A percentile compares a stretch with the other conserved stretches of the same genome.
Conservation (phyloP, 257 asterid genomes). For the Apocynum venetum region DNA sequence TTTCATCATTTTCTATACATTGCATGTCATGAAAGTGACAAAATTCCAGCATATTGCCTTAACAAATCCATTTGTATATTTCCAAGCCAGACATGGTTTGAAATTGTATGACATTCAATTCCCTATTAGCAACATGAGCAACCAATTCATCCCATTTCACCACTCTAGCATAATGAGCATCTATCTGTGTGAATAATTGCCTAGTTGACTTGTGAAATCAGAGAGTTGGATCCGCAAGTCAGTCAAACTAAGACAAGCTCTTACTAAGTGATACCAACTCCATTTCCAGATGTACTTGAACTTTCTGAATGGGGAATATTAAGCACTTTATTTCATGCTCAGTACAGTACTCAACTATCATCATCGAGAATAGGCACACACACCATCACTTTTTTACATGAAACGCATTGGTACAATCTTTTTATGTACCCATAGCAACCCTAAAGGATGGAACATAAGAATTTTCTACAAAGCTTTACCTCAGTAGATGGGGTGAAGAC, state of each 20-base stretch:
- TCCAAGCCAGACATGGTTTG: background rate
- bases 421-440: background rate
- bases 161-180: background rate
- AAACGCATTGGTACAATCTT: background rate
- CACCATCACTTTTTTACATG: background rate
- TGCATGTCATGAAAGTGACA: background rate
- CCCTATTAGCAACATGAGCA: background rate
- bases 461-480: constrained; percentile 34
- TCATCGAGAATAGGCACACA: background rate
- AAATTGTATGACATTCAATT: background rate
- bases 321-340: background rate
- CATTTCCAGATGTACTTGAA: background rate
- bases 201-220: background rate
- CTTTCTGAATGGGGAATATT: background rate
- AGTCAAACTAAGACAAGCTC: background rate
- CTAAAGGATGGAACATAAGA: constrained; percentile 8
- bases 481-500: constrained; percentile 45
- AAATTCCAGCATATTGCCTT: background rate
- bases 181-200: background rate
- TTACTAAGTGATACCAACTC: background rate
- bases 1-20: background rate
- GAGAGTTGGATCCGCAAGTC: background rate
- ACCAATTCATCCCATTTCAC: background rate
- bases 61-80: background rate
- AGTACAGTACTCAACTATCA: background rate